These are phyloP conservation scores for Triticum dicoccoides DNA, from an alignment of 176 grass and related monocot species.

Conservation along the genomic window DNA sequence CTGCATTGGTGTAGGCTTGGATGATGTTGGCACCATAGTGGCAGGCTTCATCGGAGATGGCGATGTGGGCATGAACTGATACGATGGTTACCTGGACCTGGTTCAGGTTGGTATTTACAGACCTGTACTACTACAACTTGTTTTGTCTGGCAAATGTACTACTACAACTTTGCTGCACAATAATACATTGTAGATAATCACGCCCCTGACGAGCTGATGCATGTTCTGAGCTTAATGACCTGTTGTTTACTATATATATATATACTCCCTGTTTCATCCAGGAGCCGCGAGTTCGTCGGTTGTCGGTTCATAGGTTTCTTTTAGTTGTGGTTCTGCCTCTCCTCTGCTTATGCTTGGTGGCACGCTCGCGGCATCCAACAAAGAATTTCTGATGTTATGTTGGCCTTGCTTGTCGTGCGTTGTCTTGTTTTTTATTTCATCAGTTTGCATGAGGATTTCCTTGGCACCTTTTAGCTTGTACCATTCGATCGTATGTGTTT, in stretches of 20 bases:
- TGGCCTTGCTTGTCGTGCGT: too few species aligned
- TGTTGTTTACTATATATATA: not conserved
- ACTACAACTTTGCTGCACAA: not conserved
- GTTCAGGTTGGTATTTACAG: not conserved
- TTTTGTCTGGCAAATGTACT: not conserved
- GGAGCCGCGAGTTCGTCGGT: too few species aligned
- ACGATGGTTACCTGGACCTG: not conserved
- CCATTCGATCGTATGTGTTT: too few species aligned
- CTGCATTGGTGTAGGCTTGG: constrained; percentile 64
- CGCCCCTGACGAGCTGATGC: not conserved
- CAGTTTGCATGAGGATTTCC: too few species aligned
- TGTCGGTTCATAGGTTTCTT: too few species aligned
- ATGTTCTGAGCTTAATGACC: not conserved
- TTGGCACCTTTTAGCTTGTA: too few species aligned
- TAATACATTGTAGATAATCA: not conserved
- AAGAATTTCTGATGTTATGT: too few species aligned
- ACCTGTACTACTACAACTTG: not conserved
- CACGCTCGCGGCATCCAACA: too few species aligned
- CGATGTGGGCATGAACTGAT: constrained; percentile 5
- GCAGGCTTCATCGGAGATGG: constrained; percentile 26
- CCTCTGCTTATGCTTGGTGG: too few species aligned
- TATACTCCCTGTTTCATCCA: too few species aligned
- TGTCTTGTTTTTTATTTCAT: too few species aligned
- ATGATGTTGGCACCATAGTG: constrained; percentile 67
- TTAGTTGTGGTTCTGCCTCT: too few species aligned